These are phyloP conservation scores for Globisporangium rhizosaccharum DNA, from an alignment of 352 stramenopile species.

Conservation along the genomic window DNA sequence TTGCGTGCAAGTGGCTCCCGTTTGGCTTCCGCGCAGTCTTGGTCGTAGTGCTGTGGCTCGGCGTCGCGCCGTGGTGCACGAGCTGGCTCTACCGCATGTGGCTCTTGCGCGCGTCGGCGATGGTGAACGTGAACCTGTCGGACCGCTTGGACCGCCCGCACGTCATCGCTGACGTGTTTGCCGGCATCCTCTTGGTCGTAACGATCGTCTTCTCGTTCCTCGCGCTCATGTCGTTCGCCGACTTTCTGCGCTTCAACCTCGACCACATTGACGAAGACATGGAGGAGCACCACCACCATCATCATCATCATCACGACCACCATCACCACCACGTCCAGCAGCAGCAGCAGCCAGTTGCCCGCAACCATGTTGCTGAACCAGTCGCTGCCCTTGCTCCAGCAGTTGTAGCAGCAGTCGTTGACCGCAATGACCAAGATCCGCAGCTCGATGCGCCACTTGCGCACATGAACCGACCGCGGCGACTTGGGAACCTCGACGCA, in stretches of 20 bases:
- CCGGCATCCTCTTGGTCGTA: constrained; percentile 86
- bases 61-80: constrained; percentile 86
- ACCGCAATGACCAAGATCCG: constrained; percentile 19
- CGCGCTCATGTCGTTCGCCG: constrained; percentile 92
- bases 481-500: constrained; percentile 24
- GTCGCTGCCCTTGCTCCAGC: neutral
- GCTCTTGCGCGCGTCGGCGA: constrained; percentile 82
- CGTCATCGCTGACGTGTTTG: constrained; percentile 83
- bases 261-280: constrained; percentile 76
- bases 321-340: constrained; percentile 14
- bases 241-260: constrained; percentile 90
- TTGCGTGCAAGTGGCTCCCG: constrained; percentile 86
- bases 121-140: constrained; percentile 82
- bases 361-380: constrained; percentile 6
- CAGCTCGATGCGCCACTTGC: constrained; percentile 30
- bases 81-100: constrained; percentile 94
- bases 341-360: constrained; percentile 6
- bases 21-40: constrained; percentile 71
- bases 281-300: constrained; percentile 26
- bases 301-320: constrained; percentile 10
- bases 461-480: constrained; percentile 23
- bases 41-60: constrained; percentile 82
- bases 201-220: constrained; percentile 94
- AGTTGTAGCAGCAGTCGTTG: neutral
- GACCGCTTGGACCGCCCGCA: constrained; percentile 70